Evolutionary conservation across 2,329 filamentous ascomycete species (phyloP).

Genomic region (Ophiocordyceps australis): DNA sequence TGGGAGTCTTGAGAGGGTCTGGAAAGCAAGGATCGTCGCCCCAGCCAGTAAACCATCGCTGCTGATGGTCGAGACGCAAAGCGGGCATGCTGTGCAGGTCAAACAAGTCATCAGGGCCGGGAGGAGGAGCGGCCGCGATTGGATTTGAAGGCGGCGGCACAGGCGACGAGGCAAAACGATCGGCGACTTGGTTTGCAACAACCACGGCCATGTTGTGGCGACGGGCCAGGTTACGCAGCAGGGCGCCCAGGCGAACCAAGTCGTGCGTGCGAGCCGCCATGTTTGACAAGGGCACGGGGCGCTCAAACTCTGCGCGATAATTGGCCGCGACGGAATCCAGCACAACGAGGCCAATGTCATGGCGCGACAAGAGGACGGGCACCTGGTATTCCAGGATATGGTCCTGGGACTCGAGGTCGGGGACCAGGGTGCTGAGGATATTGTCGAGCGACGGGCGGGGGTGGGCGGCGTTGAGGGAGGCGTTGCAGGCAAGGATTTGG

Average conservation of each 20-base stretch:
- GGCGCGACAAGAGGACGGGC: slow-evolving; percentile 61
- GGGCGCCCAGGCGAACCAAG: slow-evolving; percentile 56
- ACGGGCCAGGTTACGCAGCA: slow-evolving; percentile 59
- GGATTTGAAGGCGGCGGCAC: slow-evolving; percentile 13
- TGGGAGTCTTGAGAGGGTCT: slow-evolving; percentile 56
- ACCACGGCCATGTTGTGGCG: slow-evolving; percentile 66
- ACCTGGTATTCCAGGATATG: slow-evolving; percentile 90
- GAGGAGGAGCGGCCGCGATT: slow-evolving; percentile 10
- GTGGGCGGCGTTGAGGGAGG: slow-evolving; percentile 5
- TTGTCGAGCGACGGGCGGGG: slow-evolving; percentile 46
- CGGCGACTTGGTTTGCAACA: slow-evolving; percentile 87
- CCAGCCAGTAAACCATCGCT: slow-evolving; percentile 93
- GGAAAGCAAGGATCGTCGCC: slow-evolving; percentile 44
- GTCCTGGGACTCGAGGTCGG: slow-evolving; percentile 86
- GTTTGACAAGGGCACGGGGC: slow-evolving; percentile 24
- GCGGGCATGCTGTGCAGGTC: slow-evolving; percentile 25
- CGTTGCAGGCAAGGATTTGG: slow-evolving; percentile 55
- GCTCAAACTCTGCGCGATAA: slow-evolving; percentile 79
- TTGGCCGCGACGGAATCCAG: slow-evolving; percentile 91
- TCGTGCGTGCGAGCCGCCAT: slow-evolving; percentile 64
- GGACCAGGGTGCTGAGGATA: slow-evolving; percentile 66
- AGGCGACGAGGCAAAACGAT: slow-evolving; percentile 44
- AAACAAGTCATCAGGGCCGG: slow-evolving; percentile 19
- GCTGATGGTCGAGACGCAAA: slow-evolving; percentile 70
- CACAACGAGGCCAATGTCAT: slow-evolving; percentile 64